phyloP scores from a whole-genome alignment of 2,329 filamentous ascomycete species.

The Colletotrichum caudatum region DNA sequence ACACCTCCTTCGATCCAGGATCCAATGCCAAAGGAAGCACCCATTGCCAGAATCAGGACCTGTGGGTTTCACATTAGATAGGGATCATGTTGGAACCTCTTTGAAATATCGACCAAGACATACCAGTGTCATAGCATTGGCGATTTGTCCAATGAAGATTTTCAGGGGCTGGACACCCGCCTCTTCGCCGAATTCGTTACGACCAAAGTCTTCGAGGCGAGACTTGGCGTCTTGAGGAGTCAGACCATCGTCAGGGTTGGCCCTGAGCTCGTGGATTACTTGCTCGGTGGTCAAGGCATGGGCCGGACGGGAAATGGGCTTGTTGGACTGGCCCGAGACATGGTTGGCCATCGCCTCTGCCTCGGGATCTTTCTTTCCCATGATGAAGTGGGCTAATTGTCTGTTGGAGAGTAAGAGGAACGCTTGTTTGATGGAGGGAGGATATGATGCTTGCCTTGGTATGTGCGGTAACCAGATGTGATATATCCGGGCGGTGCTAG shows the following conservation, averaged over 20 bases:
- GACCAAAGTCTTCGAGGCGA: conserved; percentile 68
- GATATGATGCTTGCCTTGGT: not conserved
- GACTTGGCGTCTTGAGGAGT: conserved; percentile 63
- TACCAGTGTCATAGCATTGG: conserved; percentile 77
- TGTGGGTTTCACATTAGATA: conserved; percentile 43
- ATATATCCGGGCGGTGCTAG: conserved; percentile 21
- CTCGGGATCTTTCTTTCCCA: conserved; percentile 44
- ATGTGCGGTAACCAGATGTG: not conserved
- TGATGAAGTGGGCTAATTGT: conserved; percentile 32
- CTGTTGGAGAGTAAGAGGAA: not conserved
- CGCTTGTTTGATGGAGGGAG: not conserved
- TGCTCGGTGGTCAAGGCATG: conserved; percentile 69
- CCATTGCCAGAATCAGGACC: conserved; percentile 69
- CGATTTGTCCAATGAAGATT: conserved; percentile 74
- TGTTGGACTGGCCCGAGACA: conserved; percentile 58
- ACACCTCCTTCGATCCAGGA: conserved; percentile 73
- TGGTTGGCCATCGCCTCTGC: conserved; percentile 46
- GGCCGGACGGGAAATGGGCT: conserved; percentile 69
- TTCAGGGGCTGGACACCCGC: conserved; percentile 71
- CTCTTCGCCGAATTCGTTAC: conserved; percentile 72
- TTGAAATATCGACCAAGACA: conserved; percentile 34
- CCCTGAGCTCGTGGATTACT: conserved; percentile 66
- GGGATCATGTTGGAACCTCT: too few relatives aligned
- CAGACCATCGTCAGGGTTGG: conserved; percentile 69
- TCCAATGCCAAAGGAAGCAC: conserved; percentile 66